Conservation (phyloP, 1,284 basidiomycete species). For the Neotropicomus parvogracilis region DNA sequence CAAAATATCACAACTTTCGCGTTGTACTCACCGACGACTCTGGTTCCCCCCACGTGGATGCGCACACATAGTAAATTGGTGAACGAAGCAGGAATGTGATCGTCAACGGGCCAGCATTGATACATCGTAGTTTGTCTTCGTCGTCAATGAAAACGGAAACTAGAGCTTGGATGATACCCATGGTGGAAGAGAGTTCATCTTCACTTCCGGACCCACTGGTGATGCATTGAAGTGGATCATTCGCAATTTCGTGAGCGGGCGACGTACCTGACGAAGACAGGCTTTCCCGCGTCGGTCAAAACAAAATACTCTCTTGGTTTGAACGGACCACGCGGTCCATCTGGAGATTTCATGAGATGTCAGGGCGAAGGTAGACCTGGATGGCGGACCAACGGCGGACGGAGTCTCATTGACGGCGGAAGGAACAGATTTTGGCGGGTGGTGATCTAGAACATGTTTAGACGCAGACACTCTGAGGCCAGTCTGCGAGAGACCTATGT, state of each 20-base stretch:
- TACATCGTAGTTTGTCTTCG: conserved; percentile 76
- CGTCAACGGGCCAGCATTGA: conserved; percentile 70
- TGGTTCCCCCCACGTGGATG: conserved; percentile 89
- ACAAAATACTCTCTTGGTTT: conserved; percentile 83
- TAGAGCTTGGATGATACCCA: conserved; percentile 93
- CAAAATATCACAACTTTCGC: conserved; percentile 3
- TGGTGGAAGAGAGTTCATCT: conserved; percentile 70
- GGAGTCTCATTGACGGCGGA: conserved; percentile 15
- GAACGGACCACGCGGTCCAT: conserved; percentile 35
- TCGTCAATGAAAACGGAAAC: conserved; percentile 89
- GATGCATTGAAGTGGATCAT: neutral
- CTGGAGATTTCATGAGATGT: conserved; percentile 21
- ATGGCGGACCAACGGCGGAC: conserved; percentile 10
- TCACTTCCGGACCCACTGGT: conserved; percentile 49
- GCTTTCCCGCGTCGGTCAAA: conserved; percentile 92
- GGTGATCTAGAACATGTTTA: conserved; percentile 14
- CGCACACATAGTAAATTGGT: conserved; percentile 89
- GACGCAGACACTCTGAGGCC: neutral
- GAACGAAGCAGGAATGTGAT: conserved; percentile 85
- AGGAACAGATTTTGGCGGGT: conserved; percentile 14
- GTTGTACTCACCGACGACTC: conserved; percentile 78
- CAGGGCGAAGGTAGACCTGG: conserved; percentile 4
- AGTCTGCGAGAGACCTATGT: conserved; percentile 23
- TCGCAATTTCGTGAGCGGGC: neutral
- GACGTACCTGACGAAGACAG: conserved; percentile 77